A percentile compares a stretch with the other conserved stretches of the same genome.
phyloP scores from a whole-genome alignment of 495 filamentous ascomycete species.

The Podospora comata region DNA sequence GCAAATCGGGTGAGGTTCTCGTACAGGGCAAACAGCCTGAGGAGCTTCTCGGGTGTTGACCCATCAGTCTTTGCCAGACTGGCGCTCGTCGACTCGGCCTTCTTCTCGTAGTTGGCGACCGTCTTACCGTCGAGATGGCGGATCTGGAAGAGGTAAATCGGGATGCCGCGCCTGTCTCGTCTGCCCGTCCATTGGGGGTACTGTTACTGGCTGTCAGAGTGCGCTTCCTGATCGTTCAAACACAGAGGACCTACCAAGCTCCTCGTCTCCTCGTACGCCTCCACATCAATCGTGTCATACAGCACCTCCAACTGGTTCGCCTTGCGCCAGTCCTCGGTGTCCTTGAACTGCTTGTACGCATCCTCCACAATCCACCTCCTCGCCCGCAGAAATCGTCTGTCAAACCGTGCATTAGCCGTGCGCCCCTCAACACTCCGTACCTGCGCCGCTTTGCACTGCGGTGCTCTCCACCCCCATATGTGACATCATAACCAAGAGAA shows the following conservation, averaged over 20 bases:
- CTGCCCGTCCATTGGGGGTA: constrained; percentile 93
- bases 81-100: constrained; percentile 50
- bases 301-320: constrained; percentile 70
- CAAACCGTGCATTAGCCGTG: background rate
- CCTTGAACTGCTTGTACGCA: constrained; percentile 79
- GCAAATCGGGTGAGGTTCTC: constrained; percentile 86
- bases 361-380: constrained; percentile 68
- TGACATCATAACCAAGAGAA: background rate
- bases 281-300: constrained; percentile 74
- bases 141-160: constrained; percentile 85
- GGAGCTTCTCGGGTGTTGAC: constrained; percentile 62
- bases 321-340: constrained; percentile 83
- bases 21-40: constrained; percentile 82
- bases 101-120: constrained; percentile 70
- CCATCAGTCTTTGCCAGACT: constrained; percentile 55
- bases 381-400: constrained; percentile 75
- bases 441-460: background rate
- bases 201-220: constrained; percentile 36
- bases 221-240: background rate
- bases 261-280: constrained; percentile 75
- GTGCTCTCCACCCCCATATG: background rate
- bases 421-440: background rate
- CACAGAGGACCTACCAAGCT: constrained; percentile 57
- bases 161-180: constrained; percentile 79
- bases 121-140: constrained; percentile 75